A percentile compares a stretch with the other conserved stretches of the same genome.
These are phyloP conservation scores for Erigeron philadelphicus DNA, from an alignment of 140 eudicot species.

Conservation along the genomic window DNA sequence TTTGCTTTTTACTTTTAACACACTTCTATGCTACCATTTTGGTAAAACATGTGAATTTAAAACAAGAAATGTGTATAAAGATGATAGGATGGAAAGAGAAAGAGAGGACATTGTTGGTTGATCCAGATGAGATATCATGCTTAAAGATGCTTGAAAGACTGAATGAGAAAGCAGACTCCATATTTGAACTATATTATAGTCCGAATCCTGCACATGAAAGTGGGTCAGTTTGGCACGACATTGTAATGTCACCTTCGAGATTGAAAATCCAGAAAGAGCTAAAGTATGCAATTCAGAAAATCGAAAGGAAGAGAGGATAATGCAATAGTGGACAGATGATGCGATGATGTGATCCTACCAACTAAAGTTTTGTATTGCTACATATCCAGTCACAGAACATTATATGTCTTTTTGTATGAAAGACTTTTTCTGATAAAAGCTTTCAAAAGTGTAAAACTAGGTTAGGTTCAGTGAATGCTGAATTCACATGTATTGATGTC, in stretches of 20 bases:
- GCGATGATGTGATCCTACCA: slow-evolving; percentile 1
- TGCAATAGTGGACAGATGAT: slow-evolving; percentile 3
- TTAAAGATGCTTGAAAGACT: slow-evolving; percentile 54
- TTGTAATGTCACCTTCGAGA: slow-evolving; percentile 91
- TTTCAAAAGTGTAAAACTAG: slow-evolving; percentile 11
- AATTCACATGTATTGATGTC: slow-evolving; percentile 1
- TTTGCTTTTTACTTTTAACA: neutral
- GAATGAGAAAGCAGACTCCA: slow-evolving; percentile 64
- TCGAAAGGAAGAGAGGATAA: slow-evolving; percentile 41
- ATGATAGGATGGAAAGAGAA: slow-evolving; percentile 97
- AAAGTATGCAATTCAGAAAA: slow-evolving; percentile 62
- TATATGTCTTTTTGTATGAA: slow-evolving; percentile 19
- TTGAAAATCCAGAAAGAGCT: slow-evolving; percentile 74
- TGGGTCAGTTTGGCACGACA: slow-evolving; percentile 93
- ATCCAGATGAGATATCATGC: slow-evolving; percentile 76
- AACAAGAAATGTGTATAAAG: slow-evolving; percentile 33
- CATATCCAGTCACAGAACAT: neutral
- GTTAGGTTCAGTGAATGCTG: slow-evolving; percentile 9
- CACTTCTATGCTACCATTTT: neutral
- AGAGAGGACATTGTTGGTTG: slow-evolving; percentile 83
- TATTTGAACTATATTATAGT: slow-evolving; percentile 58
- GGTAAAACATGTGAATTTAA: slow-evolving; percentile 9
- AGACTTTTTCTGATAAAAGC: slow-evolving; percentile 14
- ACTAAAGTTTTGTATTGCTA: slow-evolving; percentile 16
- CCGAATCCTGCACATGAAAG: slow-evolving; percentile 46